phyloP scores from a whole-genome alignment of 768 basidiomycete genomes.

The Trametes punicea region DNA sequence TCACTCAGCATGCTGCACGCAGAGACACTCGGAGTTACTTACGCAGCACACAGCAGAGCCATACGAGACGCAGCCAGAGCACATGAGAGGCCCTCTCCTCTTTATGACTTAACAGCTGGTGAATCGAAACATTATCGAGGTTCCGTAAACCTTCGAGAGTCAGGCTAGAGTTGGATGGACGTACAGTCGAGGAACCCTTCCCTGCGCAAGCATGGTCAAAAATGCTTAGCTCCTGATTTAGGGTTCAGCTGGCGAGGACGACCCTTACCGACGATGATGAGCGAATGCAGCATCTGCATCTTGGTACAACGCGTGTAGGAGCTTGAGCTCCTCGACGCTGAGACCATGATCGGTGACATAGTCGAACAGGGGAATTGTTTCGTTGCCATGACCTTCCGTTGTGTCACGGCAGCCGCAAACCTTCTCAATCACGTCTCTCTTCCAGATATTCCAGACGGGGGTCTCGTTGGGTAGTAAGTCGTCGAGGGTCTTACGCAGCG shows the following conservation, averaged over 20 bases:
- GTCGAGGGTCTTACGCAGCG: constrained; percentile 1
- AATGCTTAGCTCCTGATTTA: neutral
- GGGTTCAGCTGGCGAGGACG: no score
- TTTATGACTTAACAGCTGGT: no score
- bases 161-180: no score
- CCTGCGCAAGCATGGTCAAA: neutral
- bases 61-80: no score
- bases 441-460: constrained; percentile 1
- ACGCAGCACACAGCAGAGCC: no score
- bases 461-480: constrained; percentile 8
- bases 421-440: neutral
- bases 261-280: neutral
- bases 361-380: neutral
- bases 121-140: no score
- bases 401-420: neutral
- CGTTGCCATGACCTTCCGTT: neutral
- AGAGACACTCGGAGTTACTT: no score
- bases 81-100: no score
- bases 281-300: constrained; percentile 3
- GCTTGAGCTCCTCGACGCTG: neutral
- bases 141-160: no score
- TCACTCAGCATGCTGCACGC: no score
- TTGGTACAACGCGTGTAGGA: neutral
- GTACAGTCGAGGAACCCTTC: neutral
- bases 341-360: neutral